A percentile compares a stretch with the other conserved stretches of the same genome.
These are phyloP conservation scores for Glonium stellatum DNA, from an alignment of 495 filamentous ascomycete genomes.

Conservation along the genomic window DNA sequence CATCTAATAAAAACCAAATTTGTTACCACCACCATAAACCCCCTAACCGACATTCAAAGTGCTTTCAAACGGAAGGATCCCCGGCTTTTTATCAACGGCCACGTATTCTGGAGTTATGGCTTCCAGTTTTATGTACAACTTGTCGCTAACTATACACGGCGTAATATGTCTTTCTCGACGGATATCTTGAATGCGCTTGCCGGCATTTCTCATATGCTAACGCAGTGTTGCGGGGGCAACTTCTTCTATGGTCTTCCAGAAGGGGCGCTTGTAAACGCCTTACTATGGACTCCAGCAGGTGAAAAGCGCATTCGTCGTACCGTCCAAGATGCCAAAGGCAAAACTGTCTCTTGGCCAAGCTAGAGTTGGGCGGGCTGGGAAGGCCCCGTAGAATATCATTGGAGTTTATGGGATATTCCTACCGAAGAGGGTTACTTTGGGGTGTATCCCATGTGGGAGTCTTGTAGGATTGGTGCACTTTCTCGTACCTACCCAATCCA, in stretches of 20 bases:
- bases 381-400: no score
- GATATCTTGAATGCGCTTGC: slow-evolving; percentile 2
- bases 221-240: slow-evolving; percentile 8
- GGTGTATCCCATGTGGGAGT: no score
- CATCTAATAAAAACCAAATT: no score
- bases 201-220: slow-evolving; percentile 10
- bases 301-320: background rate
- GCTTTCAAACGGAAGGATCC: no score
- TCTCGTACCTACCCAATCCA: no score
- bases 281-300: slow-evolving; percentile 22
- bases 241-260: slow-evolving; percentile 23
- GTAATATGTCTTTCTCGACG: background rate
- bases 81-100: slow-evolving; percentile 12
- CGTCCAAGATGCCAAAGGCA: background rate
- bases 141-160: slow-evolving; percentile 8
- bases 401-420: no score
- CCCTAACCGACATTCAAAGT: no score
- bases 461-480: no score
- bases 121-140: slow-evolving; percentile 25
- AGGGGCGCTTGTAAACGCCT: slow-evolving; percentile 17
- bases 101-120: slow-evolving; percentile 9
- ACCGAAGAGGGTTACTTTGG: no score
- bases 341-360: slow-evolving; percentile 3
- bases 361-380: slow-evolving; percentile 22
- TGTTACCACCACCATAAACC: no score